Base-by-base conservation (phyloP, 2,329 filamentous ascomycete species). In the Microdochium bolleyi region DNA sequence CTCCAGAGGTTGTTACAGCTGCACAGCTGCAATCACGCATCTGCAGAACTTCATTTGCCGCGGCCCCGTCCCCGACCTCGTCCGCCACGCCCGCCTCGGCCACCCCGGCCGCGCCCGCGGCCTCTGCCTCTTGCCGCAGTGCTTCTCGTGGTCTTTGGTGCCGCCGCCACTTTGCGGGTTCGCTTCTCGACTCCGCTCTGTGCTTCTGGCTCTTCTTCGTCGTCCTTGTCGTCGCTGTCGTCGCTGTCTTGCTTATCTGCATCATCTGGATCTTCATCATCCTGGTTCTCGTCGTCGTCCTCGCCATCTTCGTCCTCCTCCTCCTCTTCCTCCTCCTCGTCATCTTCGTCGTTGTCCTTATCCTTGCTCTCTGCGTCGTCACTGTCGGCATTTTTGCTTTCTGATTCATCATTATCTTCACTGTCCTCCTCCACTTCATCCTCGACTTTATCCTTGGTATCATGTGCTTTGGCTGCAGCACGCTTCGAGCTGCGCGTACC, bases 401-500 rank as follows among this genome's bases (percentile, higher is more conserved):
- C 62, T 9, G 49, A 54, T 0, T 59, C 61, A 2, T 61, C 59
- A 2, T 59, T 57, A 1, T 54, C 57, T 1, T 61, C 60, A 10
- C 44, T 48, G 19, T 54, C 55, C 1, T 55, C 58, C 1, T 57
- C 53, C 2, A 50, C 24, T 1, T 59, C 56, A 2, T 51, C 52
- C 1, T 57, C 55, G 2, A 53, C 52, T 1, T 60, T 49, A 3
- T 57, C 49, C 30, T 62, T 30, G 13, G 24, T 16, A 14, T 62
- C 57, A 59, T 73, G 74, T 13, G 68, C 71, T 51, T 73, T 72
- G 24, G 70, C 72, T 13, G 69, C 69, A 0, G 69, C 70, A 49
- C 74, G 71, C 59, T 75, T 74, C 56, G 71, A 67, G 54, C 74
- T 69, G 53, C 74, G 62, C 1, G 69, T 65, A n/a, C 70, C 69